Conservation (phyloP, 768 basidiomycete species). For the Naematelia aurantialba region DNA sequence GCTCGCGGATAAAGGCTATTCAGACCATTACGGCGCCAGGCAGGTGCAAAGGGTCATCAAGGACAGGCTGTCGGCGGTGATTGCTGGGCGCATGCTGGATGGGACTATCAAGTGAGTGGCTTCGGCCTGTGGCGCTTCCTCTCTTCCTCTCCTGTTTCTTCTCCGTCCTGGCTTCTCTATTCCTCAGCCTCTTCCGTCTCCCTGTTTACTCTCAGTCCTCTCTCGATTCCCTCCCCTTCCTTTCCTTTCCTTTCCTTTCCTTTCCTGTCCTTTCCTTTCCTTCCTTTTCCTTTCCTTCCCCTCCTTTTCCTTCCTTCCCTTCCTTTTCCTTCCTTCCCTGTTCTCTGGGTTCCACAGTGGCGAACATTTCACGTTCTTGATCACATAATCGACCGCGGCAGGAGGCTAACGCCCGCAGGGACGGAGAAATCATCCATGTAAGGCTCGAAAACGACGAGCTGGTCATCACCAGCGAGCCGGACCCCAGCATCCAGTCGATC, state of each 20-base stretch:
- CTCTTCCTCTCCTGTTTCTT: background rate
- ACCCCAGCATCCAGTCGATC: constrained; percentile 14
- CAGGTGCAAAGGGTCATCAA: constrained; percentile 83
- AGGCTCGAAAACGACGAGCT: constrained; percentile 56
- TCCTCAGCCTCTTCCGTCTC: background rate
- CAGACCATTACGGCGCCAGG: constrained; percentile 78
- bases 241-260: background rate
- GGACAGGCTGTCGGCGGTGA: constrained; percentile 72
- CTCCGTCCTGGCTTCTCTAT: background rate
- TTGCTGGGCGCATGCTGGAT: constrained; percentile 72
- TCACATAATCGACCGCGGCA: background rate
- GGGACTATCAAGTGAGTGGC: constrained; percentile 66
- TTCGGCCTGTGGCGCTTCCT: background rate
- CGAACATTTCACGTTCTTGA: background rate
- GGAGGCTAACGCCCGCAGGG: constrained; percentile 50
- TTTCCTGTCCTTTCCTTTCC: background rate
- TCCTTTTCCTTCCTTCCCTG: background rate
- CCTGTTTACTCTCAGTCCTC: no score
- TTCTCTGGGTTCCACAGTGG: background rate
- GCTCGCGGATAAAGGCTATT: constrained; percentile 75
- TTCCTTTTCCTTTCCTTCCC: background rate
- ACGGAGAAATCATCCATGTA: constrained; percentile 66
- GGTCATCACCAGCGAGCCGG: constrained; percentile 16
- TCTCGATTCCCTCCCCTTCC: background rate
- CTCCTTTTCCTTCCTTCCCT: background rate